Conservation (phyloP, 2,329 filamentous ascomycete species). For the Myriangium duriaei region DNA sequence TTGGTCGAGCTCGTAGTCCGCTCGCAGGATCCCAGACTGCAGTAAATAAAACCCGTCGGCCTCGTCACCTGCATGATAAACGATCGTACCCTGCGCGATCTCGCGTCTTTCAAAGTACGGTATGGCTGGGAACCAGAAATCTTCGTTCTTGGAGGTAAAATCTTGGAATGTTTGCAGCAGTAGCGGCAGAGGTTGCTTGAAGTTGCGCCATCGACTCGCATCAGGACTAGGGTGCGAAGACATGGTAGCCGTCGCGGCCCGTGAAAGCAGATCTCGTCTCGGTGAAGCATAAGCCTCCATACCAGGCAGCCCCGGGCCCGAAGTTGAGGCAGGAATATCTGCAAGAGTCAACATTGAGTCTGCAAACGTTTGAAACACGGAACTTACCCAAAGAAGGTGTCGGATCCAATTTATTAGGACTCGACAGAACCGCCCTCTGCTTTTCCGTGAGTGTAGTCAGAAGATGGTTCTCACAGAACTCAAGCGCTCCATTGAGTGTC, state of each 20-base stretch:
- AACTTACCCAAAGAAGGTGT: slow-evolving; percentile 26
- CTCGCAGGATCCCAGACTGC: slow-evolving; percentile 76
- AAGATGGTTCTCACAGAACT: slow-evolving; percentile 89
- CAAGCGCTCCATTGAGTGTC: slow-evolving; percentile 82
- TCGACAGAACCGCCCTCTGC: slow-evolving; percentile 12
- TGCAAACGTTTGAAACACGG: too few species aligned
- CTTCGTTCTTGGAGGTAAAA: slow-evolving; percentile 72
- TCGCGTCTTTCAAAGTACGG: slow-evolving; percentile 62
- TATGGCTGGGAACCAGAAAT: slow-evolving; percentile 81
- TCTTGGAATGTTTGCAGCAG: slow-evolving; percentile 94
- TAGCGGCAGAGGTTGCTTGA: slow-evolving; percentile 79
- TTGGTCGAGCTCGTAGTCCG: slow-evolving; percentile 83
- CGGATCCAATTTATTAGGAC: slow-evolving; percentile 30
- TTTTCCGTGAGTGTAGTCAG: slow-evolving; percentile 41
- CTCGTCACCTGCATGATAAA: slow-evolving; percentile 64
- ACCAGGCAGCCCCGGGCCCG: slow-evolving; percentile 6
- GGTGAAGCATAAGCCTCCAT: slow-evolving; percentile 52
- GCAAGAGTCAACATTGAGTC: too few species aligned
- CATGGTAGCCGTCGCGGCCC: slow-evolving; percentile 66
- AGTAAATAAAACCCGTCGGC: slow-evolving; percentile 82
- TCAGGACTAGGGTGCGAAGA: slow-evolving; percentile 42
- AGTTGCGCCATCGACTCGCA: slow-evolving; percentile 63
- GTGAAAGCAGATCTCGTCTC: slow-evolving; percentile 61
- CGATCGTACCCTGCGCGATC: slow-evolving; percentile 53
- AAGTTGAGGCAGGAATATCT: slow-evolving; percentile 10